A percentile compares a stretch with the other conserved stretches of the same genome.
phyloP scores from a whole-genome alignment of 306 rosid genomes.

The Malus orientalis region DNA sequence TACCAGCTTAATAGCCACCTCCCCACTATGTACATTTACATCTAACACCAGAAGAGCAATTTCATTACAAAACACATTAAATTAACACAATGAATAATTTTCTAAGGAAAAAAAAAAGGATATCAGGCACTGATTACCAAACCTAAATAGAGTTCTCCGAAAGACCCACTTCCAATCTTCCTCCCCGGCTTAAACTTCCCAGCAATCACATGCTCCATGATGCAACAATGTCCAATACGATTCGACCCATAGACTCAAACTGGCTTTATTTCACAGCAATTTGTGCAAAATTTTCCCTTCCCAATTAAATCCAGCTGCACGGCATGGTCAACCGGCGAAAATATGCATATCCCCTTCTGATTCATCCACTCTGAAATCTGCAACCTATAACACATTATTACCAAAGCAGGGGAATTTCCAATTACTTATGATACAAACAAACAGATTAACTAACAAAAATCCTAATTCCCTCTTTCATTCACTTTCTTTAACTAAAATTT shows the following conservation, averaged over 20 bases:
- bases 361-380: no score
- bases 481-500: no score
- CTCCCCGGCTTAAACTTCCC: constrained; percentile 88
- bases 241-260: constrained; percentile 27
- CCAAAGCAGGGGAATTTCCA: no score
- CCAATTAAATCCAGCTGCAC: constrained; percentile 85
- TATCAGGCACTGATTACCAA: neutral
- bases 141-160: constrained; percentile 97
- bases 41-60: constrained; percentile 40
- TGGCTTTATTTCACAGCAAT: constrained; percentile 17
- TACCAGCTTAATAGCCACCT: constrained; percentile 93
- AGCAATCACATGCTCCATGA: constrained; percentile 88
- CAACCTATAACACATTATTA: no score
- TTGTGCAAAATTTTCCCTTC: constrained; percentile 39
- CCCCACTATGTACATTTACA: constrained; percentile 84
- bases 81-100: neutral
- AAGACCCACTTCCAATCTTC: constrained; percentile 98
- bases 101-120: neutral
- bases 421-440: no score
- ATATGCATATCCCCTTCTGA: neutral
- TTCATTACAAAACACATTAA: constrained; percentile 16
- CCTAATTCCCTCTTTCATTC: no score
- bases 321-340: constrained; percentile 52
- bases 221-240: constrained; percentile 31
- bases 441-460: no score